Base-by-base conservation (phyloP, 1,284 basidiomycete genomes). In the Afroboletus lepidellus region DNA sequence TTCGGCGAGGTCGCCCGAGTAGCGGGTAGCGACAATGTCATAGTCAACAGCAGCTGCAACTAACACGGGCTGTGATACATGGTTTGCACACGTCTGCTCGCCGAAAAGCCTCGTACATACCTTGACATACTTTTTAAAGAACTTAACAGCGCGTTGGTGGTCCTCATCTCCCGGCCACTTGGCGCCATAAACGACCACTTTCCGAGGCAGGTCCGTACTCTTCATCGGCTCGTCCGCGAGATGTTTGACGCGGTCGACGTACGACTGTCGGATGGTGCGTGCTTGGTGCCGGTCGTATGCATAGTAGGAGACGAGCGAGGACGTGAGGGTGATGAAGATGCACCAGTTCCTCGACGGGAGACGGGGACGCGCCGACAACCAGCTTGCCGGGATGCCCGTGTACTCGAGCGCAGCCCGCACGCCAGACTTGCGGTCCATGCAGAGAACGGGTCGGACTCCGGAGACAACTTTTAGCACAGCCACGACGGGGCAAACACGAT, bases 111-210 rank as follows among this genome's bases (percentile, higher is more conserved):
- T 20, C 33, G 43, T 43, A 57, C 72, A 56, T 76, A 96, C 94
- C 87, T 97, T 97, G 77, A 98, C 84, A 72, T 97, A 98, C 76
- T 91, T 93, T 67, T 91, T 87, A 74, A 98, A 99, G 77, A 92
- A 94, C 69, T 78, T 84, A 64, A 92, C 74, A 49, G 85, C 83
- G 57, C 91, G 84, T 67, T 94, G 87, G 60, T 85, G 84, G 66
- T 98, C 94, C 64, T 96, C 93, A 70, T 99, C 97, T 43, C 92
- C 94, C 1, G 95, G 94, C 83, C 94, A 96, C 67, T 90, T 91
- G 34, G 84, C 83, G 27, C 87, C 92, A 64, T 92, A 94, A 20
- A 98, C 93, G 2, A 79, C 85, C 52, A 98, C 86, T 68, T 87
- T 92, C 41, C 95, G 81, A 6, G 91, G 84, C 54, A 79, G 75